Evolutionary conservation across 139 green algal genomes (phyloP).

Genomic region (Medakamo hakoo): DNA sequence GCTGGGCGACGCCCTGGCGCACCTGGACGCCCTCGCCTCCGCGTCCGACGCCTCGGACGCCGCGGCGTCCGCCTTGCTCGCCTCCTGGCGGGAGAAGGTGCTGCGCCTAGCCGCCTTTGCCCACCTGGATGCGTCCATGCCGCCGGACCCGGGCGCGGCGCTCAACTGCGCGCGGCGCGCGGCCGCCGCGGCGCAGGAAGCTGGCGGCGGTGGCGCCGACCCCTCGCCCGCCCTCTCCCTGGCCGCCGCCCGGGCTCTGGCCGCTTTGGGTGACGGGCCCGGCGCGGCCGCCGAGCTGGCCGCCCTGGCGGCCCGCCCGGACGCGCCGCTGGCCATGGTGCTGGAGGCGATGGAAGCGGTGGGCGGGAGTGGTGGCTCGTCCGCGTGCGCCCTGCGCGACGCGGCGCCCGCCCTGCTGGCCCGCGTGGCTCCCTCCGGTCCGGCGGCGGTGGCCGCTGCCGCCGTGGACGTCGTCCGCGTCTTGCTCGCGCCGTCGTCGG

Average conservation of each 20-base stretch:
- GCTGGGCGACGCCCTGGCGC: not conserved
- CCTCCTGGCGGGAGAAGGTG: not conserved
- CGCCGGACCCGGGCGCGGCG: not conserved
- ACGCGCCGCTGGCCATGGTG: not conserved
- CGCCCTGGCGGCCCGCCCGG: not conserved
- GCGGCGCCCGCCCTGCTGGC: not conserved
- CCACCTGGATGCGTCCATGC: not conserved
- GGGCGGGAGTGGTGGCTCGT: not conserved
- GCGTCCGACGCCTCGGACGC: too few species aligned
- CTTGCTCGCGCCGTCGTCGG: too few species aligned
- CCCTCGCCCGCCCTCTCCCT: not conserved
- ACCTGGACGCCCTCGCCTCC: not conserved
- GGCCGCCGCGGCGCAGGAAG: too few species aligned
- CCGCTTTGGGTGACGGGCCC: not conserved
- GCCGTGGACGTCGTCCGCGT: not conserved
- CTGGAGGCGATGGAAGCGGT: not conserved
- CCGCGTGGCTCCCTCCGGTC: not conserved
- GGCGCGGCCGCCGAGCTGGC: not conserved
- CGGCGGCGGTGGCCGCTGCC: too few species aligned
- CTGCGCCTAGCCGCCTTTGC: not conserved
- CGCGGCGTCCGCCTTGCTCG: too few species aligned
- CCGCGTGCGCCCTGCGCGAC: not conserved
- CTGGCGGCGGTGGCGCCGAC: too few species aligned
- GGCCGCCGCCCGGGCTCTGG: not conserved
- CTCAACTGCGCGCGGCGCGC: not conserved